Conservation (phyloP, 225 moss, liverwort and hornwort genomes). For the Straminergon stramineum region DNA sequence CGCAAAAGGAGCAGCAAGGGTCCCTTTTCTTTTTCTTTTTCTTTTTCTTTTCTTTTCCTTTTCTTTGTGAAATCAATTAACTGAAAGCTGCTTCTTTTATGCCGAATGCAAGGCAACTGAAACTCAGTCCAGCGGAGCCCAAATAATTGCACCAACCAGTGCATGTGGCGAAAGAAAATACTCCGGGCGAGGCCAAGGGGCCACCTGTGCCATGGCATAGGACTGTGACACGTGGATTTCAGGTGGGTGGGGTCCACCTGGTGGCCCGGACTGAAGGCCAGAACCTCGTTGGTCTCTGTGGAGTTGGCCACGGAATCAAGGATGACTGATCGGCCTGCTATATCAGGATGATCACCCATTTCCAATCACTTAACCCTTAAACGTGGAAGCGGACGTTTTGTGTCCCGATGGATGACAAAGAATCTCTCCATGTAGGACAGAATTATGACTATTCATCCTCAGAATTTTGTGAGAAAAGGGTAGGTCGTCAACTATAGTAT, state of each 20-base stretch:
- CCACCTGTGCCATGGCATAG: not conserved
- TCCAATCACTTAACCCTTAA: no score
- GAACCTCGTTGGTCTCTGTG: not conserved
- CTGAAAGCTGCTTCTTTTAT: not conserved
- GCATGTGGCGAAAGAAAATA: not conserved
- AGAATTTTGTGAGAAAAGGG: no score
- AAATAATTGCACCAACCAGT: not conserved
- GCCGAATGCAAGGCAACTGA: not conserved
- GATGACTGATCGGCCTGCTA: no score
- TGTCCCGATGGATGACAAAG: no score
- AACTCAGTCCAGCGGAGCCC: not conserved
- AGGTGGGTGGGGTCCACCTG: not conserved
- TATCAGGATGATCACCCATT: no score
- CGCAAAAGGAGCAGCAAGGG: no score
- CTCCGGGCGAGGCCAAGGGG: not conserved
- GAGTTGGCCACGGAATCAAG: not conserved
- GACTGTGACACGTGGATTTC: not conserved
- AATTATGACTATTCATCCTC: no score
- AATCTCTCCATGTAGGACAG: no score
- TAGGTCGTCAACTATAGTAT: no score
- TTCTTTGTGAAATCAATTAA: not conserved
- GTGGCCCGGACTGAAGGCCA: not conserved
- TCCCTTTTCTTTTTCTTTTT: no score
- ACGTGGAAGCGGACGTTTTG: no score
- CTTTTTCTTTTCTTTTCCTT: no score